Evolutionary conservation across 2,329 filamentous ascomycete genomes (phyloP).

Genomic region (Ophiostoma quercus): DNA sequence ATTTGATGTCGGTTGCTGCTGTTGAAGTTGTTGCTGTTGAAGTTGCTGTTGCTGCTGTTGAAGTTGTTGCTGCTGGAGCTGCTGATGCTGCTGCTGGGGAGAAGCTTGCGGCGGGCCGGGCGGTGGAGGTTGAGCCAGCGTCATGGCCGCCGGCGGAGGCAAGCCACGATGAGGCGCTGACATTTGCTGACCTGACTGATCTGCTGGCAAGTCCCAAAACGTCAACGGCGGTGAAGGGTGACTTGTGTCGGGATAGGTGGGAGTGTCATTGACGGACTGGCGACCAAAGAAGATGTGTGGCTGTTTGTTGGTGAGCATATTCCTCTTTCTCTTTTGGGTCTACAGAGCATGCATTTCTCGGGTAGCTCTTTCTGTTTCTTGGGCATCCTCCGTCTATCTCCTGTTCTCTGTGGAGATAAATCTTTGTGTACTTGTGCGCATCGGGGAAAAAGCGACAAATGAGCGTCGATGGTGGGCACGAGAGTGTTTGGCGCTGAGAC

Average conservation of each 20-base stretch:
- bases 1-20: constrained; percentile 23
- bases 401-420: background rate
- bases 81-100: constrained; percentile 10
- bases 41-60: constrained; percentile 11
- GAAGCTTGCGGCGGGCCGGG: constrained; percentile 32
- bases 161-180: constrained; percentile 64
- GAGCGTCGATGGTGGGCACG: constrained; percentile 3
- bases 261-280: constrained; percentile 57
- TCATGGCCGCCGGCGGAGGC: constrained; percentile 63
- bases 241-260: constrained; percentile 52
- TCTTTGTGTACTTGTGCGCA: constrained; percentile 27
- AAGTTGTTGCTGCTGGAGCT: constrained; percentile 5
- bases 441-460: constrained; percentile 6
- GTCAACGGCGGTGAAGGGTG: constrained; percentile 51
- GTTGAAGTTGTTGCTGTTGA: background rate
- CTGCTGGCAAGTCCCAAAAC: background rate
- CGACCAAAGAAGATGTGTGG: constrained; percentile 55
- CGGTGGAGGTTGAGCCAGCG: constrained; percentile 46
- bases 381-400: too few species aligned
- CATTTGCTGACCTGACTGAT: constrained; percentile 49
- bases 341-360: too few species aligned
- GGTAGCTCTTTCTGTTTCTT: too few species aligned
- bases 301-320: constrained; percentile 59
- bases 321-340: constrained; percentile 28
- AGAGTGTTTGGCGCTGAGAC: constrained; percentile 7